phyloP scores from a whole-genome alignment of 2,329 filamentous ascomycete genomes.

The Diaporthe sp. region DNA sequence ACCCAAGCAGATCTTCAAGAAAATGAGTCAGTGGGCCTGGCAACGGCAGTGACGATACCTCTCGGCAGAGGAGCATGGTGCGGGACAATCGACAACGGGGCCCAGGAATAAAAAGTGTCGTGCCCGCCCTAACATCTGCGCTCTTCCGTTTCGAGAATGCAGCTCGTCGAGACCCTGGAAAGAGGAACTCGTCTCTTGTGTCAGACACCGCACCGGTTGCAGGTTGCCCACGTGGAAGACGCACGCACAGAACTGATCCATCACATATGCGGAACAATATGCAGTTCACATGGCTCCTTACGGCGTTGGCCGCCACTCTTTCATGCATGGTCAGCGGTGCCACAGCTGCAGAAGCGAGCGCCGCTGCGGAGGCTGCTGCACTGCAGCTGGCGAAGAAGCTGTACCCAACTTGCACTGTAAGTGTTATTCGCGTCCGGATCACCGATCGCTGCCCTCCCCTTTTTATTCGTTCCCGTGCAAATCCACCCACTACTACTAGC shows the following conservation, averaged over 20 bases:
- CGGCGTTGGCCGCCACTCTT: conserved; percentile 5
- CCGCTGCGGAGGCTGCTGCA: neutral
- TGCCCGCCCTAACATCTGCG: conserved; percentile 13
- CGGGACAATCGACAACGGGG: neutral
- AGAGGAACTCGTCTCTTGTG: neutral
- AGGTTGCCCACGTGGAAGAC: conserved; percentile 12
- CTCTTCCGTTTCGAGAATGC: conserved; percentile 26
- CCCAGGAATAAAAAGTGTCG: conserved; percentile 17
- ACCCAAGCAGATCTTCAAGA: neutral
- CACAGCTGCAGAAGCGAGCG: neutral
- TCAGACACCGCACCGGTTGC: neutral
- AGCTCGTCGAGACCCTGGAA: neutral
- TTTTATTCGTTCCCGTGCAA: neutral
- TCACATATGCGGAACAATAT: neutral
- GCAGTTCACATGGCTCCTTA: neutral
- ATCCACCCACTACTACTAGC: conserved; percentile 13
- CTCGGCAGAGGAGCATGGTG: neutral
- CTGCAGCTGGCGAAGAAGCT: neutral
- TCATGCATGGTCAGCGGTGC: neutral
- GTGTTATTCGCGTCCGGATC: neutral
- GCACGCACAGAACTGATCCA: neutral
- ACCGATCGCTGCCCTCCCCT: neutral
- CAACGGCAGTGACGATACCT: neutral
- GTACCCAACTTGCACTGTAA: conserved; percentile 12
- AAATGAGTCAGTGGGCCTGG: conserved; percentile 12